Percentiles rank a stretch among this genome's conserved stretches.
Evolutionary conservation across 306 rosid genomes (phyloP).

Genomic region (Trichosanthes truncata): DNA sequence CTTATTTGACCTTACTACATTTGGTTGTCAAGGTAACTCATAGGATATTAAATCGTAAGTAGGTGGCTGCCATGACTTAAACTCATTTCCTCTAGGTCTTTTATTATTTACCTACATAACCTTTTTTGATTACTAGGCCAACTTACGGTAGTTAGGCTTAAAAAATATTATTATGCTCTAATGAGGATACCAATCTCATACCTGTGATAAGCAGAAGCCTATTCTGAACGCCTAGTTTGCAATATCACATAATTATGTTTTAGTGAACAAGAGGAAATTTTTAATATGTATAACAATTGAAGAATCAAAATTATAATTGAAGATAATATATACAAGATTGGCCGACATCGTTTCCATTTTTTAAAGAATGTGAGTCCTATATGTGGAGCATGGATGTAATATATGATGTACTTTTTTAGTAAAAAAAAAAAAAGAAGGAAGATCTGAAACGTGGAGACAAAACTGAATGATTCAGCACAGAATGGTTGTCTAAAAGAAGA

Average conservation of each 20-base stretch:
- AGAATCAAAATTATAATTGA: not conserved
- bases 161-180: too few relatives aligned
- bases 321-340: not conserved
- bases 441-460: conserved; percentile 7
- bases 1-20: too few relatives aligned
- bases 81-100: too few relatives aligned
- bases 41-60: too few relatives aligned
- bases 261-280: not conserved
- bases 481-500: conserved; percentile 5
- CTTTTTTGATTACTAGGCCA: too few relatives aligned
- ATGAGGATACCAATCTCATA: not conserved
- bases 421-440: not conserved
- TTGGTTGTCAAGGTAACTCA: too few relatives aligned
- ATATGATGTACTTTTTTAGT: not conserved
- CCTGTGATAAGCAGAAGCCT: not conserved
- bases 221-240: not conserved
- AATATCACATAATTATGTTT: not conserved
- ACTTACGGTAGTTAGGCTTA: too few relatives aligned
- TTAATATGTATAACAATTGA: not conserved
- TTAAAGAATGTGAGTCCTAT: not conserved
- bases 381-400: not conserved
- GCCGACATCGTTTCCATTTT: not conserved
- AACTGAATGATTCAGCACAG: not conserved
- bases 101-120: too few relatives aligned
- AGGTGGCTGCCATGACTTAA: too few relatives aligned